These are phyloP conservation scores for Acmispon strigosus DNA, from an alignment of 306 rosid species.

Conservation along the genomic window DNA sequence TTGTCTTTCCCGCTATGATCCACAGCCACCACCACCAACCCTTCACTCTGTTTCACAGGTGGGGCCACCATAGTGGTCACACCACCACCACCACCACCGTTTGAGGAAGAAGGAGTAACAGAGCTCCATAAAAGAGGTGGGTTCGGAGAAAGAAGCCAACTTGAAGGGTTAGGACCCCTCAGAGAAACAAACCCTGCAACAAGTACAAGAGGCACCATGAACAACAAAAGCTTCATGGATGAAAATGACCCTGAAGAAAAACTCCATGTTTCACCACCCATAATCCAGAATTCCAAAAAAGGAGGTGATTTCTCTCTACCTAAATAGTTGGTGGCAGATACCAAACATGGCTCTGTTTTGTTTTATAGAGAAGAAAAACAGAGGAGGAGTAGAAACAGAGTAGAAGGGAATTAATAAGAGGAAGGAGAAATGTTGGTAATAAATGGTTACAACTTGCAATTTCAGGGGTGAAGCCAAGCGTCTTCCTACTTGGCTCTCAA, in stretches of 20 bases:
- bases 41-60: background rate
- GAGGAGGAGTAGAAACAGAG: constrained; percentile 7
- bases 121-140: constrained; percentile 20
- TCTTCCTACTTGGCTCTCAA: constrained; percentile 32
- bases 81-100: background rate
- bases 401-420: background rate
- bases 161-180: constrained; percentile 42
- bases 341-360: constrained; percentile 12
- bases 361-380: background rate
- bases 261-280: background rate
- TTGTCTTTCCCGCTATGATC: constrained; percentile 28
- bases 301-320: background rate
- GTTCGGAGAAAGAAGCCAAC: constrained; percentile 20
- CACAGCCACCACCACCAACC: constrained; percentile 23
- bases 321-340: background rate
- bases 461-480: constrained; percentile 42
- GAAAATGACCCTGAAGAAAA: constrained; percentile 24
- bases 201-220: constrained; percentile 42
- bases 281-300: background rate
- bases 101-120: background rate
- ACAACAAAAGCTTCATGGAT: constrained; percentile 35
- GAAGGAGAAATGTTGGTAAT: constrained; percentile 37
- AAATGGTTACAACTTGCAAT: constrained; percentile 43
- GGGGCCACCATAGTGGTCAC: background rate
- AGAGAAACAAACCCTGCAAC: constrained; percentile 50